Conservation (phyloP, 1,284 basidiomycete species). For the Trametes hirsuta region DNA sequence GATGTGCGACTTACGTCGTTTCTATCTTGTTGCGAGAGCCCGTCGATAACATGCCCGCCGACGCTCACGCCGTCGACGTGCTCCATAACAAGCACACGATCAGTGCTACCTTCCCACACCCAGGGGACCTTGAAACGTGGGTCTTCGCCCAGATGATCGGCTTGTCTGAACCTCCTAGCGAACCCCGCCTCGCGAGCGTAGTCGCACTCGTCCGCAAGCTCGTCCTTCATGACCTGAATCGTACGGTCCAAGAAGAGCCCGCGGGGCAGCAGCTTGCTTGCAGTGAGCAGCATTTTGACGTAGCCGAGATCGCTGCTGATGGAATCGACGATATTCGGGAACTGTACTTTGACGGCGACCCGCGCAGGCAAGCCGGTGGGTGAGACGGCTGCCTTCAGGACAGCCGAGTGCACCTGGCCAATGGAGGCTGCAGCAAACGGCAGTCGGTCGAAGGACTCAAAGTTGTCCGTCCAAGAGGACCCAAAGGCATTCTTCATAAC, state of each 20-base stretch:
- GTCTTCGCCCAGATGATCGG: constrained; percentile 58
- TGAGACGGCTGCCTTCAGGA: constrained; percentile 53
- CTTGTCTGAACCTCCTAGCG: constrained; percentile 63
- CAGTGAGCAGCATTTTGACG: constrained; percentile 82
- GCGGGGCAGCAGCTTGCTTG: constrained; percentile 80
- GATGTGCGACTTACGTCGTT: constrained; percentile 63
- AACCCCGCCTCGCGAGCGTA: constrained; percentile 88
- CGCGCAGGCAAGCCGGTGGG: constrained; percentile 56
- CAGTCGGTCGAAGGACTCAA: constrained; percentile 79
- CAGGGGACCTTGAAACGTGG: constrained; percentile 82
- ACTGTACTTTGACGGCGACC: constrained; percentile 96
- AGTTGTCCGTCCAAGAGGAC: constrained; percentile 72
- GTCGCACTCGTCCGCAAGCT: constrained; percentile 95
- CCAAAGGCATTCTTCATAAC: constrained; percentile 82
- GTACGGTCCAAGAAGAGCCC: constrained; percentile 92
- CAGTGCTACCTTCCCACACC: constrained; percentile 83
- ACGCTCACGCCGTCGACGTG: constrained; percentile 84
- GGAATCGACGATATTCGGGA: constrained; percentile 88
- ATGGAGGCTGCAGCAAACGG: constrained; percentile 98
- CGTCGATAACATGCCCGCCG: constrained; percentile 60
- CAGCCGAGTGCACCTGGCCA: constrained; percentile 91
- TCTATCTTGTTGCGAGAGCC: constrained; percentile 65
- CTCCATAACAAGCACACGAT: constrained; percentile 90
- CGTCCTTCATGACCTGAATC: constrained; percentile 85
- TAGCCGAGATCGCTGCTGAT: constrained; percentile 91